A percentile compares a stretch with the other conserved stretches of the same genome.
Conservation (phyloP, 2,329 filamentous ascomycete genomes). For the Fusarium beomiforme region DNA sequence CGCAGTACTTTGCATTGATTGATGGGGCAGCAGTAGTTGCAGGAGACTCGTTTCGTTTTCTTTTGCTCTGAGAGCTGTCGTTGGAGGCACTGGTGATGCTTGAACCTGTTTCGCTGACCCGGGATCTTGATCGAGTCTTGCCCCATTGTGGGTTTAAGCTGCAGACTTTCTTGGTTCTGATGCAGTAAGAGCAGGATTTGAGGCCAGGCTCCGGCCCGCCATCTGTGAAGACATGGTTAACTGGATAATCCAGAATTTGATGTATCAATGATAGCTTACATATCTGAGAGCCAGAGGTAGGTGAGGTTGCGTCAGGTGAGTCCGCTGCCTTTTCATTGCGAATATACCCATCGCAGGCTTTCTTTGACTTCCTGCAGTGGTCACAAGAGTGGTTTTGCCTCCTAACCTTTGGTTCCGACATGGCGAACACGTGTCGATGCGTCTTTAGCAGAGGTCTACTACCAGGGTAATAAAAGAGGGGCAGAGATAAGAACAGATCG, state of each 20-base stretch:
- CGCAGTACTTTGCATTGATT: background rate
- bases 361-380: background rate
- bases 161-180: background rate
- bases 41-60: background rate
- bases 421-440: background rate
- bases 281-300: background rate
- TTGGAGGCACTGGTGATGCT: background rate
- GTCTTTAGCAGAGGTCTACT: background rate
- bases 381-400: background rate
- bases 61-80: background rate
- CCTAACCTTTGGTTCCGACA: background rate
- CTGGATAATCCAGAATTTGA: accelerated
- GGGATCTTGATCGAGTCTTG: background rate
- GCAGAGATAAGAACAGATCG: background rate
- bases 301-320: background rate
- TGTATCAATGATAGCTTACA: background rate
- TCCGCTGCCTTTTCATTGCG: background rate
- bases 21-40: background rate
- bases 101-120: background rate
- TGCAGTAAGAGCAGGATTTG: background rate
- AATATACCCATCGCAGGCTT: background rate
- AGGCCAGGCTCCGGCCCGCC: background rate
- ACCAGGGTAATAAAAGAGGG: background rate
- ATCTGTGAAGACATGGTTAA: background rate
- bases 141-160: background rate